A percentile compares a stretch with the other conserved stretches of the same genome.
These are phyloP conservation scores for Aspergillus pseudoglaucus DNA, from an alignment of 2,329 filamentous ascomycete species.

Conservation along the genomic window DNA sequence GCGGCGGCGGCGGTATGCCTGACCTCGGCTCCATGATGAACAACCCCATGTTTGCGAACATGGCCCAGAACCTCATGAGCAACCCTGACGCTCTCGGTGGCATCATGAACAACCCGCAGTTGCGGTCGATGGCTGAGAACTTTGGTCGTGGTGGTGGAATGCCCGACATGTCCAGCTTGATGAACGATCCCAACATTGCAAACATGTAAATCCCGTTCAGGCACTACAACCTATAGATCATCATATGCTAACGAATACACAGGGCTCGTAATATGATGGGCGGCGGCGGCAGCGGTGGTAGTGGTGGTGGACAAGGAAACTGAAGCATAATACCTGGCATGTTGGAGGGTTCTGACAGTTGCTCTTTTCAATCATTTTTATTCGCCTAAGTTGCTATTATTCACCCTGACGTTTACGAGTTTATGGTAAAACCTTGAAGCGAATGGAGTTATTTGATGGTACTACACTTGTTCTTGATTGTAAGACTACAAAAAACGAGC, in stretches of 20 bases:
- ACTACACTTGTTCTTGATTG: neutral
- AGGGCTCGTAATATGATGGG: constrained; percentile 66
- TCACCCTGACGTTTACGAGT: neutral
- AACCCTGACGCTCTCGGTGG: constrained; percentile 90
- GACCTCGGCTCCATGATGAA: constrained; percentile 83
- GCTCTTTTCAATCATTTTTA: too few species aligned
- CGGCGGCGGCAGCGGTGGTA: constrained; percentile 47
- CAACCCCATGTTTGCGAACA: constrained; percentile 96
- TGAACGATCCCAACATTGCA: constrained; percentile 87
- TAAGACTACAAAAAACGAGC: neutral
- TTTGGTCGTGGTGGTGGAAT: constrained; percentile 72
- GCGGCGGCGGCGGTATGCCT: constrained; percentile 66
- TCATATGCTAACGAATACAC: constrained; percentile 10
- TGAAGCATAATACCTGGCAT: neutral
- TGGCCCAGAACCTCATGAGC: constrained; percentile 96
- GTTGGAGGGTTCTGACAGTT: too few species aligned
- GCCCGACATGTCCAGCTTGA: constrained; percentile 77
- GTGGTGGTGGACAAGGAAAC: constrained; percentile 38
- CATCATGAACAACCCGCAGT: constrained; percentile 86
- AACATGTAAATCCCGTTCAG: constrained; percentile 68
- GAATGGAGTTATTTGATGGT: neutral
- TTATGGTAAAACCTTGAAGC: neutral
- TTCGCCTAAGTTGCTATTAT: neutral
- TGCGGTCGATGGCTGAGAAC: constrained; percentile 78
- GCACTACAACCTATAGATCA: neutral